These are phyloP conservation scores for Vigna mungo DNA, from an alignment of 306 rosid genomes.

Conservation along the genomic window DNA sequence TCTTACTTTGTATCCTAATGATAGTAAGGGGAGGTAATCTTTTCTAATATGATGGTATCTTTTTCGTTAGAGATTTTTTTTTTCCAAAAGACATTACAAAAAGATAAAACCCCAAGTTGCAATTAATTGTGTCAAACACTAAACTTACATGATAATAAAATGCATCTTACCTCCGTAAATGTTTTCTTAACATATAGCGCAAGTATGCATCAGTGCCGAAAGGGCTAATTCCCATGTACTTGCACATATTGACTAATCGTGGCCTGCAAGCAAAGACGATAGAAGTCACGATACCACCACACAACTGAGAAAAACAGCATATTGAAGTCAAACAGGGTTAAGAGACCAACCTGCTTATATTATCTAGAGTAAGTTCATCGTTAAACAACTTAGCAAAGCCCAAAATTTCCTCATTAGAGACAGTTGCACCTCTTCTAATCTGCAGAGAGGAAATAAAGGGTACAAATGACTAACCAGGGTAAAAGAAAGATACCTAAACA, in stretches of 20 bases:
- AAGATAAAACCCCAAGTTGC: constrained; percentile 12
- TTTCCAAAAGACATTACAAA: constrained; percentile 17
- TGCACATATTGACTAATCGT: constrained; percentile 97
- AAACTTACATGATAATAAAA: constrained; percentile 5
- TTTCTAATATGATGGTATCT: constrained; percentile 18
- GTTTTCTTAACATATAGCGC: constrained; percentile 87
- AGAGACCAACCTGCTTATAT: constrained; percentile 82
- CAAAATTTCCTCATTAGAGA: constrained; percentile 90
- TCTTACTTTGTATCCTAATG: not conserved
- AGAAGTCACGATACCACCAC: constrained; percentile 41
- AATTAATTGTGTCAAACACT: constrained; percentile 32
- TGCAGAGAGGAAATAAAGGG: constrained; percentile 44
- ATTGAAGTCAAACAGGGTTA: constrained; percentile 33
- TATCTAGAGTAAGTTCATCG: constrained; percentile 97
- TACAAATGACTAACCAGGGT: constrained; percentile 23
- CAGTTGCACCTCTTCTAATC: constrained; percentile 85
- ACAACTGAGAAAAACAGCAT: constrained; percentile 30
- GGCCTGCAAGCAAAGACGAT: constrained; percentile 61
- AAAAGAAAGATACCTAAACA: constrained; percentile 27
- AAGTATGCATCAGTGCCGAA: constrained; percentile 90
- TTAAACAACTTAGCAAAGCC: constrained; percentile 95
- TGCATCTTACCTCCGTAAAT: constrained; percentile 70
- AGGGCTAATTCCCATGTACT: constrained; percentile 95
- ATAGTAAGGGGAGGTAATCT: not conserved
- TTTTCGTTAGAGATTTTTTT: not conserved